phyloP scores from a whole-genome alignment of 2,329 filamentous ascomycete species.

The Talaromyces sp. region DNA sequence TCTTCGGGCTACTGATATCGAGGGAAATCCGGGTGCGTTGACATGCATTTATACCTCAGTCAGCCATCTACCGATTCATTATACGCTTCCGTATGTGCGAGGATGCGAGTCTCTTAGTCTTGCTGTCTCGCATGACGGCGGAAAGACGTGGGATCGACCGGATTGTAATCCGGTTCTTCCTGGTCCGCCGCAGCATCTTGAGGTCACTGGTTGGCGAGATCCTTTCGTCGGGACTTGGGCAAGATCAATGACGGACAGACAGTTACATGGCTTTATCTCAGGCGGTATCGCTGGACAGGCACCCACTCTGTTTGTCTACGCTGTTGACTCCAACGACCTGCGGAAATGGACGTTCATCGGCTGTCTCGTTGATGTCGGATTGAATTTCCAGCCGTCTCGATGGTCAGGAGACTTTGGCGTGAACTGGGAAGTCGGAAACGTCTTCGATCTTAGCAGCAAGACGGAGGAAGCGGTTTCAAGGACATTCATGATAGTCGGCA shows the following conservation, averaged over 20 bases:
- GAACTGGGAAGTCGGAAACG: background rate
- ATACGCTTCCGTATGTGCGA: conserved; percentile 35
- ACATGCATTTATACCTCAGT: conserved; percentile 43
- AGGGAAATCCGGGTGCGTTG: conserved; percentile 27
- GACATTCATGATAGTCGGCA: background rate
- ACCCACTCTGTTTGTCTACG: background rate
- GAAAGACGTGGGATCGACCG: conserved; percentile 36
- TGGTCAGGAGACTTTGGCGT: background rate
- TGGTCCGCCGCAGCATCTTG: conserved; percentile 30
- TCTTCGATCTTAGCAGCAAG: background rate
- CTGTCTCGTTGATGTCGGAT: background rate
- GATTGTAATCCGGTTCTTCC: conserved; percentile 38
- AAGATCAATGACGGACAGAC: background rate
- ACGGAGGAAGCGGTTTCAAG: background rate
- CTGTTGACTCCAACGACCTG: background rate
- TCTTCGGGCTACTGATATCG: conserved; percentile 28
- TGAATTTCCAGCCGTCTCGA: background rate
- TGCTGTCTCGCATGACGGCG: conserved; percentile 38
- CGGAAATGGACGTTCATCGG: background rate
- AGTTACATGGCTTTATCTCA: background rate
- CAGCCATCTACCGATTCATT: conserved; percentile 39
- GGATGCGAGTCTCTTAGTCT: conserved; percentile 39
- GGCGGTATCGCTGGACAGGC: background rate
- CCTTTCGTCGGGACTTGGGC: conserved; percentile 30
- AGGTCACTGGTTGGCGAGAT: conserved; percentile 44